phyloP scores from a whole-genome alignment of 106 monocot species.

The Iris macrosiphon region DNA sequence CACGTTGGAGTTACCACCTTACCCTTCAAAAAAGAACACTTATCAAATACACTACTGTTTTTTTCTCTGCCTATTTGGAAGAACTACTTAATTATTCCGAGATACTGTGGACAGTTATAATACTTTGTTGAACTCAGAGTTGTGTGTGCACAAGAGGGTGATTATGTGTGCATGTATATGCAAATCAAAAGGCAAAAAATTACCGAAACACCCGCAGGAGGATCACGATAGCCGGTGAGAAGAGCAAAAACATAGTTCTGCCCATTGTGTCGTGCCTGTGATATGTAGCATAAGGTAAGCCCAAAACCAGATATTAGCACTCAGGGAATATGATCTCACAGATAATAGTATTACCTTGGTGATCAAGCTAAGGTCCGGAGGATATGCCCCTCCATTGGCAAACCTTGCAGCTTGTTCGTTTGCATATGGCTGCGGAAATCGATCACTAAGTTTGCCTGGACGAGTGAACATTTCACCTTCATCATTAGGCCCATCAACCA shows the following conservation, averaged over 20 bases:
- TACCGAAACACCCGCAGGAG: conserved; percentile 90
- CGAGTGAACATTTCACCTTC: conserved; percentile 83
- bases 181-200: conserved; percentile 23
- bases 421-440: conserved; percentile 69
- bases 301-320: too few relatives aligned
- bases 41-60: too few relatives aligned
- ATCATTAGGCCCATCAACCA: conserved; percentile 77
- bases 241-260: conserved; percentile 93
- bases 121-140: too few relatives aligned
- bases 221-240: conserved; percentile 93
- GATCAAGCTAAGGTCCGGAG: conserved; percentile 70
- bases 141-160: too few relatives aligned
- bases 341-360: conserved; percentile 39
- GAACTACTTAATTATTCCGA: too few relatives aligned
- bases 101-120: too few relatives aligned
- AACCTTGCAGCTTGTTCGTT: conserved; percentile 81
- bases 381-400: conserved; percentile 82
- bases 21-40: too few relatives aligned
- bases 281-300: background rate
- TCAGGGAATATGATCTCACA: too few relatives aligned
- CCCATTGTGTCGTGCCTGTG: conserved; percentile 86
- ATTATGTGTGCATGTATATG: too few relatives aligned
- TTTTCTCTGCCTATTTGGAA: too few relatives aligned
- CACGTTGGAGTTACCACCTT: too few relatives aligned
- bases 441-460: conserved; percentile 72